Percentiles rank a stretch among this genome's conserved stretches.
Evolutionary conservation across 2,329 filamentous ascomycete genomes (phyloP).

Genomic region (Pseudogymnoascus sp.): DNA sequence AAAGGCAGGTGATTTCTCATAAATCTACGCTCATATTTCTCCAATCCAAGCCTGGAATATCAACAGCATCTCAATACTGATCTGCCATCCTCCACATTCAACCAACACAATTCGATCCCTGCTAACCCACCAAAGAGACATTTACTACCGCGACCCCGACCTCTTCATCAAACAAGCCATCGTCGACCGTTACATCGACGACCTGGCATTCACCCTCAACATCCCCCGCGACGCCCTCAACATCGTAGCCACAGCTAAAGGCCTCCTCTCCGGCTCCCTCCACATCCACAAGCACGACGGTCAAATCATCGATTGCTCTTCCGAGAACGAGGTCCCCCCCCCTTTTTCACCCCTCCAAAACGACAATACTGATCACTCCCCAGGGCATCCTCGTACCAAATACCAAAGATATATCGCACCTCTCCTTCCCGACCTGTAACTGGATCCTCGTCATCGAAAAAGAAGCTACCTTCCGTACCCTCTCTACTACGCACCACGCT

Average conservation of each 20-base stretch:
- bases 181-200: conserved; percentile 67
- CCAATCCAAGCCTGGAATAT: background rate
- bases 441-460: conserved; percentile 76
- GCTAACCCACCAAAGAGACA: conserved; percentile 47
- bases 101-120: background rate
- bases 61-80: background rate
- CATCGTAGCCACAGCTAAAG: conserved; percentile 69
- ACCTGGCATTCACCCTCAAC: conserved; percentile 62
- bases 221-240: conserved; percentile 58
- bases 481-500: conserved; percentile 52
- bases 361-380: background rate
- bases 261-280: conserved; percentile 55
- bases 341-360: background rate
- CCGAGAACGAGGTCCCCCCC: conserved; percentile 32
- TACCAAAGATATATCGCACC: conserved; percentile 37
- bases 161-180: conserved; percentile 61
- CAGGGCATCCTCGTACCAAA: conserved; percentile 57
- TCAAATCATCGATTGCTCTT: conserved; percentile 31
- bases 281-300: conserved; percentile 39
- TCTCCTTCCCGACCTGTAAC: conserved; percentile 42
- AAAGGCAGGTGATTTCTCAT: conserved; percentile 40
- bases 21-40: background rate
- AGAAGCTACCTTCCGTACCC: conserved; percentile 69
- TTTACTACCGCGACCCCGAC: conserved; percentile 69
- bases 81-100: background rate